Conservation (phyloP, 2,329 filamentous ascomycete species). For the Hypoxylon sp. region DNA sequence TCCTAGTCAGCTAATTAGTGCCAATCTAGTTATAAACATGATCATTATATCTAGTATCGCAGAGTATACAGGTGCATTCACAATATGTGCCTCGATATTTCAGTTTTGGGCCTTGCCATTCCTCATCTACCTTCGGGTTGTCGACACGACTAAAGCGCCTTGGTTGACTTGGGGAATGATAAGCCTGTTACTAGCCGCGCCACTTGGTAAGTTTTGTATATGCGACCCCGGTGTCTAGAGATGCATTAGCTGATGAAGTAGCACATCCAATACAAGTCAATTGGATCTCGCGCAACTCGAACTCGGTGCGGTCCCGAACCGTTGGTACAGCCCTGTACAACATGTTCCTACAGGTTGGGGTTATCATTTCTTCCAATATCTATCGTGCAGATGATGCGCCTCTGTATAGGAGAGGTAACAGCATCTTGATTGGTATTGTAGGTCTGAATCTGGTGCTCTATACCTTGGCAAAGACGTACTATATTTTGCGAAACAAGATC, state of each 20-base stretch:
- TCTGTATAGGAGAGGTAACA: constrained; percentile 63
- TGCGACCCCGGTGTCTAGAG: too few relatives aligned
- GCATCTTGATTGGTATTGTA: constrained; percentile 59
- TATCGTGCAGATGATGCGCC: constrained; percentile 64
- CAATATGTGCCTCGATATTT: constrained; percentile 56
- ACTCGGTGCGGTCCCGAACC: constrained; percentile 65
- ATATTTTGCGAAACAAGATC: constrained; percentile 57
- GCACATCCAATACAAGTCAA: constrained; percentile 43
- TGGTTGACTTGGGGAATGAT: constrained; percentile 56
- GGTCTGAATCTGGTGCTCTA: constrained; percentile 60
- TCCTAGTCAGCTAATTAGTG: too few relatives aligned
- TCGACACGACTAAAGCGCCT: constrained; percentile 50
- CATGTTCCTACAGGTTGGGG: constrained; percentile 50
- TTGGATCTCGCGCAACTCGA: constrained; percentile 61
- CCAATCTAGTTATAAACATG: constrained; percentile 49
- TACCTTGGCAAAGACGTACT: constrained; percentile 59
- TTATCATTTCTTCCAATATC: constrained; percentile 51
- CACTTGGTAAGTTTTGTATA: constrained; percentile 49
- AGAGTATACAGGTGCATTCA: constrained; percentile 59
- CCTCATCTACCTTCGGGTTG: constrained; percentile 59
- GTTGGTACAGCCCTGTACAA: constrained; percentile 68
- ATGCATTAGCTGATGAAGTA: constrained; percentile 18
- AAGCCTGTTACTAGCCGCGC: constrained; percentile 53
- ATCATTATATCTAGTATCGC: constrained; percentile 50
- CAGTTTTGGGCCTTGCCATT: constrained; percentile 70